phyloP scores from a whole-genome alignment of 192 early-diverging fungal species.

The Backusella macrospora region DNA sequence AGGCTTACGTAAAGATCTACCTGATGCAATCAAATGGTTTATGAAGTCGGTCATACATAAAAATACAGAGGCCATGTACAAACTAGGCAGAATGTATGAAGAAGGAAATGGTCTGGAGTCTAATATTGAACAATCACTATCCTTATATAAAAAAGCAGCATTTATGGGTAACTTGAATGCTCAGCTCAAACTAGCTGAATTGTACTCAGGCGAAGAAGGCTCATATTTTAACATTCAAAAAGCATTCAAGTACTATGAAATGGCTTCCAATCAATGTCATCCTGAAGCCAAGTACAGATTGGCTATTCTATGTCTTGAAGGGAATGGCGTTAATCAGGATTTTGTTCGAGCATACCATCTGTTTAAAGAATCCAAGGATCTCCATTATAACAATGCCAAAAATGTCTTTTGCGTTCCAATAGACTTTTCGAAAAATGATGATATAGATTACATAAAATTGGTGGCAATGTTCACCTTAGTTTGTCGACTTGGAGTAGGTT shows the following conservation, averaged over 20 bases:
- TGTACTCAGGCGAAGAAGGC: neutral
- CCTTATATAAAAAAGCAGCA: slow-evolving; percentile 4
- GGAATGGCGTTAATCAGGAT: slow-evolving; percentile 31
- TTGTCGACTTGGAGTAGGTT: neutral
- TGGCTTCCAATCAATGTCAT: neutral
- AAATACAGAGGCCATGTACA: neutral
- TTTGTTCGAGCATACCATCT: neutral
- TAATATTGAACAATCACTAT: neutral
- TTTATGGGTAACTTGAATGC: neutral
- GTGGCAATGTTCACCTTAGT: neutral
- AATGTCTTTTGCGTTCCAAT: neutral
- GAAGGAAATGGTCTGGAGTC: neutral
- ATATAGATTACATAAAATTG: neutral
- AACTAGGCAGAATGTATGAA: neutral
- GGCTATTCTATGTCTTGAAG: neutral
- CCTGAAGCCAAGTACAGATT: neutral
- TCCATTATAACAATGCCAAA: neutral
- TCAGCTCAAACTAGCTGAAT: neutral
- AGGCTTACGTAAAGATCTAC: neutral
- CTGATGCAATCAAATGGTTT: neutral
- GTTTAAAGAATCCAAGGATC: neutral
- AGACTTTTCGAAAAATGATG: neutral
- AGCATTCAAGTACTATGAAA: slow-evolving; percentile 33
- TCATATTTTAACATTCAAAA: slow-evolving; percentile 27
- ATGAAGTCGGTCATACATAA: neutral